A percentile compares a stretch with the other conserved stretches of the same genome.
Evolutionary conservation across 768 basidiomycete genomes (phyloP).

Genomic region (Amylocystis lapponica): DNA sequence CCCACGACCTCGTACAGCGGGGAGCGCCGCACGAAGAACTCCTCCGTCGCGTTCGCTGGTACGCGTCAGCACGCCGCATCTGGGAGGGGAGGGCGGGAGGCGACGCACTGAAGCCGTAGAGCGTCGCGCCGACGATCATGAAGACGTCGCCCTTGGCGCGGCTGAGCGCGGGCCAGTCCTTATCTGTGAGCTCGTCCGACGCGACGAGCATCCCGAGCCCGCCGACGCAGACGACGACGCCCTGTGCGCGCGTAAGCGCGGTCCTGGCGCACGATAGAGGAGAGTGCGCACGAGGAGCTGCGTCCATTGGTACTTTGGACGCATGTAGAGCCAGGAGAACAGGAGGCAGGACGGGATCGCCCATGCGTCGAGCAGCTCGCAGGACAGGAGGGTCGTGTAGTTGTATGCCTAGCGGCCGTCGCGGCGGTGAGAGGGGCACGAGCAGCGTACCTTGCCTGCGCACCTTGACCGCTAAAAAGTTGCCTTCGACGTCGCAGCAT

Average conservation of each 20-base stretch:
- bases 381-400: constrained; percentile 82
- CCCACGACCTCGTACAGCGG: constrained; percentile 88
- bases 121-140: constrained; percentile 80
- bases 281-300: constrained; percentile 56
- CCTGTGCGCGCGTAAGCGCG: constrained; percentile 33
- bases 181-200: constrained; percentile 72
- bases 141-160: constrained; percentile 79
- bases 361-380: constrained; percentile 93
- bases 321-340: constrained; percentile 81
- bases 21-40: constrained; percentile 73
- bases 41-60: constrained; percentile 82
- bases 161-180: constrained; percentile 60
- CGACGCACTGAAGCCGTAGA: constrained; percentile 79
- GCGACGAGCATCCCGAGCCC: constrained; percentile 78
- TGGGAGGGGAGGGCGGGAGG: neutral
- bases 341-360: constrained; percentile 84
- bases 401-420: constrained; percentile 61
- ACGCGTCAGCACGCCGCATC: neutral
- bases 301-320: constrained; percentile 75
- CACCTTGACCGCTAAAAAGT: constrained; percentile 80
- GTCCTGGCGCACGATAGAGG: neutral
- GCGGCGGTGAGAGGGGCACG: constrained; percentile 1
- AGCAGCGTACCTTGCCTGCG: no score
- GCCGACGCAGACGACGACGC: constrained; percentile 63
- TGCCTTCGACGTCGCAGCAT: constrained; percentile 81